Conservation (phyloP, 2,329 filamentous ascomycete genomes). For the Grosmannia penicillata region DNA sequence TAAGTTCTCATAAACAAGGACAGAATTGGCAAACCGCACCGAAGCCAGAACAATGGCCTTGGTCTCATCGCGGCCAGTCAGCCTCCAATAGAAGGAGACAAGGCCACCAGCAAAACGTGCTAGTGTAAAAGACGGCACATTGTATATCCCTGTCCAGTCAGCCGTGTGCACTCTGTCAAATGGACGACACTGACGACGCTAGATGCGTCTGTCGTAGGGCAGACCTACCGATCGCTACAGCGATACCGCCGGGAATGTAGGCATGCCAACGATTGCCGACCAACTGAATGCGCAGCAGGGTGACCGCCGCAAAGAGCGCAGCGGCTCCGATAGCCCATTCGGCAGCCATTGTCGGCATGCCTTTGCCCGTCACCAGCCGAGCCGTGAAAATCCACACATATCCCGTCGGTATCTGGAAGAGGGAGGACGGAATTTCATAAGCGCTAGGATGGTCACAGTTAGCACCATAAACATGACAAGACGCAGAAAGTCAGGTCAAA, state of each 20-base stretch:
- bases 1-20: too few relatives aligned
- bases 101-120: slow-evolving; percentile 71
- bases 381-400: slow-evolving; percentile 98
- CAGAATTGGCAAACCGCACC: slow-evolving; percentile 17
- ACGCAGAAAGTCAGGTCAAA: not conserved
- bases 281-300: slow-evolving; percentile 50
- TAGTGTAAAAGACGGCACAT: slow-evolving; percentile 88
- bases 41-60: slow-evolving; percentile 78
- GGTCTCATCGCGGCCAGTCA: slow-evolving; percentile 43
- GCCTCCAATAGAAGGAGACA: slow-evolving; percentile 62
- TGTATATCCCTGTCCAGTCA: slow-evolving; percentile 65
- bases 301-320: slow-evolving; percentile 56
- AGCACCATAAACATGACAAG: not conserved
- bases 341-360: slow-evolving; percentile 68
- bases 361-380: slow-evolving; percentile 78
- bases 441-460: slow-evolving; percentile 33
- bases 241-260: slow-evolving; percentile 81
- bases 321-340: slow-evolving; percentile 69
- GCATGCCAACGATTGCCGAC: slow-evolving; percentile 49
- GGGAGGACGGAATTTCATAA: slow-evolving; percentile 72
- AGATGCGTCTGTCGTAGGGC: too few relatives aligned
- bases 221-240: slow-evolving; percentile 67
- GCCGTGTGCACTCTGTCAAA: not conserved
- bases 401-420: slow-evolving; percentile 88
- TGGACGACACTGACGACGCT: too few relatives aligned